Conservation (phyloP, 371 early-diverging fungal genomes). For the Mucor velutinosus region DNA sequence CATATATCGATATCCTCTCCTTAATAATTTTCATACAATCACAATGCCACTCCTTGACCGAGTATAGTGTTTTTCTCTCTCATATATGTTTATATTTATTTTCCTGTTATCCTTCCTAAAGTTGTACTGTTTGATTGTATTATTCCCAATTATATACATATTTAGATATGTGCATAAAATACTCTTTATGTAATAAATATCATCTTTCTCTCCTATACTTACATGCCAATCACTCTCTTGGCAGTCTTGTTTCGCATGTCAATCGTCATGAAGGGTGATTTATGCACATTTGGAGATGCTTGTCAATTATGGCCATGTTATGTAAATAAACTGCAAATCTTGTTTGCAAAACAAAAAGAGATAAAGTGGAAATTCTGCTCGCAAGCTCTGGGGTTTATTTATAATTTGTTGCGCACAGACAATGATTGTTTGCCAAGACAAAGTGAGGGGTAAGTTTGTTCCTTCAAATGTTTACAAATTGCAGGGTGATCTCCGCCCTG, state of each 20-base stretch:
- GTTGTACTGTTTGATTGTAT: not conserved
- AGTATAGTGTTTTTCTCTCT: not conserved
- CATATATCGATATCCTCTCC: not conserved
- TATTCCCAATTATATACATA: conserved; percentile 1
- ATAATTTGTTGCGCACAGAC: conserved; percentile 5
- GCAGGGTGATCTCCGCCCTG: not conserved
- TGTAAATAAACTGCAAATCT: not conserved
- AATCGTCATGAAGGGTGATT: not conserved
- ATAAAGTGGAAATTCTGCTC: not conserved
- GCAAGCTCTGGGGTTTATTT: not conserved
- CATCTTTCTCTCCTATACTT: not conserved
- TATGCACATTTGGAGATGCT: not conserved
- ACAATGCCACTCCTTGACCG: not conserved
- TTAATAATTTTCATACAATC: not conserved
- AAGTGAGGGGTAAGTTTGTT: not conserved
- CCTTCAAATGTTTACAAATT: not conserved
- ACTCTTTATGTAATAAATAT: not conserved
- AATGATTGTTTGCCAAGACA: conserved; percentile 6
- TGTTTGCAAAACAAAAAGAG: not conserved
- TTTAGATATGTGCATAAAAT: not conserved
- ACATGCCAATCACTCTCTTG: not conserved
- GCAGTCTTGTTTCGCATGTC: not conserved
- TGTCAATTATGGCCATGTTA: not conserved
- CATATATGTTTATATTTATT: not conserved
- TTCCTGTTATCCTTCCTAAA: not conserved